Base-by-base conservation (phyloP, 2,329 filamentous ascomycete species). In the Aureobasidium mangrovei region DNA sequence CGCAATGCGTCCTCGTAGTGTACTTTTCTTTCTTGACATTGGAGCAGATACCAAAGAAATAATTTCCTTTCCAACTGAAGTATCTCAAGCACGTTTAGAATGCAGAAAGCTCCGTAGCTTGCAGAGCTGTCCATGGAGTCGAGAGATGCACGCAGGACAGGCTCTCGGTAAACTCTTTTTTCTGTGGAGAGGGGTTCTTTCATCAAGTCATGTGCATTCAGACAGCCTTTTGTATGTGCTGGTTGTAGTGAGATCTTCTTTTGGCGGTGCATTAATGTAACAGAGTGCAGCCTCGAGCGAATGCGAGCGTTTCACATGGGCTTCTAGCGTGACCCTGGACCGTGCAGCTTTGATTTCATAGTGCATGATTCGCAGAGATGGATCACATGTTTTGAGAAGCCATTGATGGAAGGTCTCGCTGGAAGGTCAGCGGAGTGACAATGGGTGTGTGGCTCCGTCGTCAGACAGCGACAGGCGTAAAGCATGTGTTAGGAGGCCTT, bases 41-140 rank as follows among this genome's bases (percentile, higher is more conserved):
- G 6, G 32, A 54, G 38, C 51, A 43, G 36, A 54, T 35, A 54
- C 44, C 49, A 48, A 18, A 45, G 28, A 46, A 33, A 53, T 44
- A 53, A 53, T 38, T 43, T 5, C 26, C 26, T 44, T 53, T 44
- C 38, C 26, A 33, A 5, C 5, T 24, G 32, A 10, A 7, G 32
- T 35, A 7, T 35, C 10, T 35, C 32, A 35, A 35, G 32, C 6
- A 35, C 32, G 10, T 7, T 35, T 35, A 7, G 6, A 35, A 35
- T 35, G 32, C 18, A 18, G 18, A 18, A 18, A 18, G 18, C 18
- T 18, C 18, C 18, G 18, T 18, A 18, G 18, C 18, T 18, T 18
- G 18, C 18, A 18, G 18, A 18, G 18, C 18, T 18, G 18, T 18
- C 18, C 18, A 18, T 18, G 18, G 18, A 18, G 18, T 18, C 18